Percentiles rank a stretch among this genome's conserved stretches.
Conservation (phyloP, 139 green algal species). For the Coelastrella sp. region DNA sequence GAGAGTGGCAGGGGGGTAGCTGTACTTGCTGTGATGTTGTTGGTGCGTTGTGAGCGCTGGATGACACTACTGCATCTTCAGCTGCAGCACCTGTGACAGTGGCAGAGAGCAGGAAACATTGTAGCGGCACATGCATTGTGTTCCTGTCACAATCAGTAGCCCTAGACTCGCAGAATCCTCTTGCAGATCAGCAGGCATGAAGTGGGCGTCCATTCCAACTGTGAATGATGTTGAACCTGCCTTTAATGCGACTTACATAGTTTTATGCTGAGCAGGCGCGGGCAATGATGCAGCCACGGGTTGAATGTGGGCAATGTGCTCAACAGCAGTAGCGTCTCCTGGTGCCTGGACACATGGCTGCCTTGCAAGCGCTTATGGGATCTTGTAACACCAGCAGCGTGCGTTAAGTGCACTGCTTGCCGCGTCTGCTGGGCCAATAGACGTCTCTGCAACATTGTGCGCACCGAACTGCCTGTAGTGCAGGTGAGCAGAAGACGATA, state of each 20-base stretch:
- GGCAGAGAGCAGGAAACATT: background rate
- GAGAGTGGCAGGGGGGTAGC: constrained; percentile 8
- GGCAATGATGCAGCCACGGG: background rate
- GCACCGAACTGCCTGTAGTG: no score
- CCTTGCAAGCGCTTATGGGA: no score
- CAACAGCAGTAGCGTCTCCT: background rate
- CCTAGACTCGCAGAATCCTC: no score
- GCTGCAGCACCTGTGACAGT: constrained; percentile 13
- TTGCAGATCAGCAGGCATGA: no score
- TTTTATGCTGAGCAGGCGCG: background rate
- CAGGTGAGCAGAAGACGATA: no score
- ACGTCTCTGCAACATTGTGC: background rate
- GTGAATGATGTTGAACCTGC: no score
- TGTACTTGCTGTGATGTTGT: background rate
- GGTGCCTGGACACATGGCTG: no score
- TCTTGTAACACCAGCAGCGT: no score
- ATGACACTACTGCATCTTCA: background rate
- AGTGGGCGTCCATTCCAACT: no score
- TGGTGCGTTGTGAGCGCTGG: background rate
- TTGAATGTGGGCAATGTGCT: background rate
- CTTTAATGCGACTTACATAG: background rate
- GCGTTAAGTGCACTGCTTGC: no score
- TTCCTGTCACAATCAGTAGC: no score
- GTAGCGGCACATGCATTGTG: no score
- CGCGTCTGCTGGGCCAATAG: background rate